These are phyloP conservation scores for Lotus japonicus DNA, from an alignment of 306 rosid species.

Conservation along the genomic window DNA sequence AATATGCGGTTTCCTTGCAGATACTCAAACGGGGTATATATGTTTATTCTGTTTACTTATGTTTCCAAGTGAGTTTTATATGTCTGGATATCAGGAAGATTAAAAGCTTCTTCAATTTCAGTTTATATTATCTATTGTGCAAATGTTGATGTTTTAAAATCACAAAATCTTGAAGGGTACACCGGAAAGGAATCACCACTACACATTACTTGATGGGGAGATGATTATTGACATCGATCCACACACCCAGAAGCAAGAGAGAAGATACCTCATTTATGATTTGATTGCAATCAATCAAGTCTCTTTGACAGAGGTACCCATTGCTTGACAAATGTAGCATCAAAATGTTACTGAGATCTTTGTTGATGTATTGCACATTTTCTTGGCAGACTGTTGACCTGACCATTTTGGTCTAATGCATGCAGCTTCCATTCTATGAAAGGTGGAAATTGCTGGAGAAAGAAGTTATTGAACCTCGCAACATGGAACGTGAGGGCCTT, in stretches of 20 bases:
- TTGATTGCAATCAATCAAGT: constrained; percentile 71
- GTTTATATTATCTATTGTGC: not conserved
- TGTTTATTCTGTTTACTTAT: constrained; percentile 10
- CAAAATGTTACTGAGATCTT: constrained; percentile 9
- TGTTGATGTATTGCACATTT: constrained; percentile 6
- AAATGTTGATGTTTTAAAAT: not conserved
- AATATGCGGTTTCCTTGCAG: constrained; percentile 97
- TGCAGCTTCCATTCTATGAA: constrained; percentile 92
- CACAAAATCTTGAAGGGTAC: constrained; percentile 41
- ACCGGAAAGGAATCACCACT: constrained; percentile 82
- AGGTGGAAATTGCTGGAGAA: constrained; percentile 97
- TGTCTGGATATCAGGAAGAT: not conserved
- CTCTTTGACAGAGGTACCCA: constrained; percentile 68
- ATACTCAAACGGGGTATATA: constrained; percentile 64
- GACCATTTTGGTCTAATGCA: constrained; percentile 18
- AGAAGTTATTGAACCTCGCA: constrained; percentile 96
- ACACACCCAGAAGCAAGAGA: constrained; percentile 75
- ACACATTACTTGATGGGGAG: constrained; percentile 93
- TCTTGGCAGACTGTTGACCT: constrained; percentile 10
- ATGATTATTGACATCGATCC: constrained; percentile 90
- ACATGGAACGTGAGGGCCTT: constrained; percentile 71
- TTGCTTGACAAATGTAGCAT: not conserved
- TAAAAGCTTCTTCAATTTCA: constrained; percentile 1
- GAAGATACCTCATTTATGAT: constrained; percentile 98
- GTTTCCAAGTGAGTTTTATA: constrained; percentile 4